A percentile compares a stretch with the other conserved stretches of the same genome.
Conservation (phyloP, 345 rosid genomes). For the Eucalyptus pauciflora region DNA sequence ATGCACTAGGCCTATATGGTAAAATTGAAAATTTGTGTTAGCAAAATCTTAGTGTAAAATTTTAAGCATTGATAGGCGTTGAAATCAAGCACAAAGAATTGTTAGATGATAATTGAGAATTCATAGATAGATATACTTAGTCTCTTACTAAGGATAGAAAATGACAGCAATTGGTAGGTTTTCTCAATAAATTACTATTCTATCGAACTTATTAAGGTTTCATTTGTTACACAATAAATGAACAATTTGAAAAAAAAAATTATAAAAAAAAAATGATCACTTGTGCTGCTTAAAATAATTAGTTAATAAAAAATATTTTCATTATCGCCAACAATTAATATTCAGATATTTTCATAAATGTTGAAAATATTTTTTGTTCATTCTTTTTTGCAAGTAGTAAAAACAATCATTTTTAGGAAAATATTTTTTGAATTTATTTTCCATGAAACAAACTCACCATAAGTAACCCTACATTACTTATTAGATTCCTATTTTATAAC, state of each 20-base stretch:
- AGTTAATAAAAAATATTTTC: no score
- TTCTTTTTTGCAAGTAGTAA: no score
- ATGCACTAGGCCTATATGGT: neutral
- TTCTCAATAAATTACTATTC: neutral
- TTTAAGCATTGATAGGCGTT: neutral
- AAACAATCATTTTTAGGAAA: no score
- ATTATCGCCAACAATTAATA: no score
- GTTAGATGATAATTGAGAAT: neutral
- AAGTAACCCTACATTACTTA: neutral
- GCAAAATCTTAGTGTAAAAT: neutral
- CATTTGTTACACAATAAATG: no score
- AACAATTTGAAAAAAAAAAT: no score
- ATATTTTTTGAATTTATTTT: no score
- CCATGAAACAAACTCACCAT: no score
- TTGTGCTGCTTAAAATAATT: fast-evolving
- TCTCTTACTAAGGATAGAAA: no score
- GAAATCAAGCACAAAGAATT: neutral
- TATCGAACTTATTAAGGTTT: fast-evolving
- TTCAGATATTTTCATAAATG: fast-evolving
- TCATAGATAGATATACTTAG: no score
- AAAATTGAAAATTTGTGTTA: neutral
- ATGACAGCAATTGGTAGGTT: neutral
- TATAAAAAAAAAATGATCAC: no score
- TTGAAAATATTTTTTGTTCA: no score
- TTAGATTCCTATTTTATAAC: neutral